A percentile compares a stretch with the other conserved stretches of the same genome.
Evolutionary conservation across 208 protist genomes (phyloP).

Genomic region (Crithidia bombi): DNA sequence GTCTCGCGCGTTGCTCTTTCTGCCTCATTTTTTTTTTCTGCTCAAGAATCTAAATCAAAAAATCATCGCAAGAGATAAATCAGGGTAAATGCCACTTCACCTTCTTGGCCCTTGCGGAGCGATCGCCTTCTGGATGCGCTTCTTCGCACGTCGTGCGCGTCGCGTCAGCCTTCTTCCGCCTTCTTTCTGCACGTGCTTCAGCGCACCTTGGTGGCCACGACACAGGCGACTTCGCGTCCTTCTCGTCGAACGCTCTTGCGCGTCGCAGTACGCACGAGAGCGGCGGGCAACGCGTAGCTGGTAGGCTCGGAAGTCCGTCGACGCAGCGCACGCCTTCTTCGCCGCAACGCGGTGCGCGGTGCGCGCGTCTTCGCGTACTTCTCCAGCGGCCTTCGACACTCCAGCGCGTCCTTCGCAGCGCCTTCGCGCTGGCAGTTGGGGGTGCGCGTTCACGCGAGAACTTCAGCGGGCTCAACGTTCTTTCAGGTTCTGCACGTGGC

Average conservation of each 20-base stretch:
- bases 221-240: conserved; percentile 87
- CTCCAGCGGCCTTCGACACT: conserved; percentile 74
- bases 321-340: conserved; percentile 82
- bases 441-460: conserved; percentile 55
- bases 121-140: conserved; percentile 90
- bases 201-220: conserved; percentile 90
- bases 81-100: conserved; percentile 39
- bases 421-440: conserved; percentile 81
- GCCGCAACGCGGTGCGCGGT: conserved; percentile 74
- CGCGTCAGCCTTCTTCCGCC: conserved; percentile 82
- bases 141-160: conserved; percentile 77
- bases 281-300: conserved; percentile 91
- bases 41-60: conserved; percentile 12
- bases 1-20: conserved; percentile 1
- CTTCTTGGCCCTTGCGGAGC: conserved; percentile 75
- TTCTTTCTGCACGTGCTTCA: conserved; percentile 89
- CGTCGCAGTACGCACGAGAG: conserved; percentile 89
- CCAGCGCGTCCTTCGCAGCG: conserved; percentile 78
- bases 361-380: conserved; percentile 89
- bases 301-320: conserved; percentile 93
- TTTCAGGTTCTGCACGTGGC: conserved; percentile 90
- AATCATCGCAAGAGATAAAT: conserved; percentile 11
- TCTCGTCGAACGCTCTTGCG: conserved; percentile 92
- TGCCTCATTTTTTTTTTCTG: conserved; percentile 22
- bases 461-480: conserved; percentile 87